Evolutionary conservation across 2,329 filamentous ascomycete species (phyloP).

Genomic region (Pseudocercospora fijiensis): DNA sequence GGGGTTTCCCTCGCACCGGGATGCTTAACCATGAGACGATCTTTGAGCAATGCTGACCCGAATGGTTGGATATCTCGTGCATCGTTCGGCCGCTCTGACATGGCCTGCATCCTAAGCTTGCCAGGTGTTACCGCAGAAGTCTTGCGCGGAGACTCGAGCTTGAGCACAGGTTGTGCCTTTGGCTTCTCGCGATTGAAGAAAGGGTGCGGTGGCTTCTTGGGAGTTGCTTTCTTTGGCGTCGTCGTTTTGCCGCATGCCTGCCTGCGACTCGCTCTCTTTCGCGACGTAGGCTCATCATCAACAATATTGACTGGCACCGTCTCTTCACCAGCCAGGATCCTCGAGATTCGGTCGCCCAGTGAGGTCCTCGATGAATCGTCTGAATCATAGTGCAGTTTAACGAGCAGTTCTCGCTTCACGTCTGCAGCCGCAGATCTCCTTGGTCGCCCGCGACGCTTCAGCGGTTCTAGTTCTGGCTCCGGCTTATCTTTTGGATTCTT

Average conservation of each 20-base stretch:
- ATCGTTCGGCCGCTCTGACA: conserved; percentile 25
- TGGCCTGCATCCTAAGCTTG: conserved; percentile 41
- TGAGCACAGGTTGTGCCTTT: conserved; percentile 29
- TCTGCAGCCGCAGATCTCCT: conserved; percentile 29
- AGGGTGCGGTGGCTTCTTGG: conserved; percentile 56
- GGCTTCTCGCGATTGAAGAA: conserved; percentile 64
- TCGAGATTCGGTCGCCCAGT: conserved; percentile 62
- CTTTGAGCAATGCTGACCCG: conserved; percentile 34
- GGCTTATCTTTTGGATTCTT: conserved; percentile 31
- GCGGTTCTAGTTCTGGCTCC: conserved; percentile 19
- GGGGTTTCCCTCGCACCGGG: conserved; percentile 64
- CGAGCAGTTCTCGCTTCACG: conserved; percentile 27
- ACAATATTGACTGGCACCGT: background rate
- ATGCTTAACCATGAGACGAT: conserved; percentile 53
- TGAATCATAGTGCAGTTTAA: conserved; percentile 53
- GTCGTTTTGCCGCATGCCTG: conserved; percentile 28
- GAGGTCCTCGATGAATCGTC: conserved; percentile 48
- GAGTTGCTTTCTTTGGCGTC: conserved; percentile 16
- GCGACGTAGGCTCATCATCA: conserved; percentile 5
- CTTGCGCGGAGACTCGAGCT: conserved; percentile 34
- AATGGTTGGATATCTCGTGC: conserved; percentile 26
- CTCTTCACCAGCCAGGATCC: conserved; percentile 55
- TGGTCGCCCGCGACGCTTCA: conserved; percentile 33
- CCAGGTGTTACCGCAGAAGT: conserved; percentile 48
- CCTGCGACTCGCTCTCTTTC: conserved; percentile 11